These are phyloP conservation scores for Fistulinella prunicolor DNA, from an alignment of 768 basidiomycete genomes.

Conservation along the genomic window DNA sequence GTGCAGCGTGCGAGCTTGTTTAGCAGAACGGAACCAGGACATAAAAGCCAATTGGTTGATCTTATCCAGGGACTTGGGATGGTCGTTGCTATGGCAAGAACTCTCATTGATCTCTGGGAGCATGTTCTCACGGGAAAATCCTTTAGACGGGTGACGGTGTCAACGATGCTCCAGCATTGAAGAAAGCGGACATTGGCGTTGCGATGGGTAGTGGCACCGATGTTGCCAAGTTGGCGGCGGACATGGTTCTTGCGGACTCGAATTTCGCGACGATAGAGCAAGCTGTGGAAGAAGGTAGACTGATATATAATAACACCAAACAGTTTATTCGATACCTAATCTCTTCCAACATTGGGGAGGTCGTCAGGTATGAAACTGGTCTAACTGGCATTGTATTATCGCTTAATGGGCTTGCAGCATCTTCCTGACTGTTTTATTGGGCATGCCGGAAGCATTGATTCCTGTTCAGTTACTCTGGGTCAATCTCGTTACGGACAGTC, in stretches of 20 bases:
- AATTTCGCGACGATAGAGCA: slow-evolving; percentile 97
- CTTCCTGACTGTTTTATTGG: slow-evolving; percentile 93
- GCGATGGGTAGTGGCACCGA: slow-evolving; percentile 99
- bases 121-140: slow-evolving; percentile 7
- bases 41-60: slow-evolving; percentile 95
- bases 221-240: slow-evolving; percentile 95
- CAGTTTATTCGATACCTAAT: slow-evolving; percentile 99
- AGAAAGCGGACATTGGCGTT: slow-evolving; percentile 96
- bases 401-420: slow-evolving; percentile 50
- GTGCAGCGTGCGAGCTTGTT: slow-evolving; percentile 90
- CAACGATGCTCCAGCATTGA: slow-evolving; percentile 95
- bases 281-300: slow-evolving; percentile 94
- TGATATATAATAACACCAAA: slow-evolving; percentile 99
- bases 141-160: slow-evolving; percentile 91
- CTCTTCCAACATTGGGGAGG: slow-evolving; percentile 97
- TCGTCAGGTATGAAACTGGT: slow-evolving; percentile 58
- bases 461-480: slow-evolving; percentile 99
- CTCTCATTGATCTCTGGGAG: slow-evolving; percentile 8
- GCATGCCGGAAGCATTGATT: slow-evolving; percentile 99
- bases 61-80: slow-evolving; percentile 86
- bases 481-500: slow-evolving; percentile 94
- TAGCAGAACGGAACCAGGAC: slow-evolving; percentile 89
- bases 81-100: slow-evolving; percentile 89
- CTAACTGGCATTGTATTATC: background rate
- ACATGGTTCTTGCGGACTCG: slow-evolving; percentile 96